Conservation (phyloP, 768 basidiomycete species). For the Butyriboletus loyo region DNA sequence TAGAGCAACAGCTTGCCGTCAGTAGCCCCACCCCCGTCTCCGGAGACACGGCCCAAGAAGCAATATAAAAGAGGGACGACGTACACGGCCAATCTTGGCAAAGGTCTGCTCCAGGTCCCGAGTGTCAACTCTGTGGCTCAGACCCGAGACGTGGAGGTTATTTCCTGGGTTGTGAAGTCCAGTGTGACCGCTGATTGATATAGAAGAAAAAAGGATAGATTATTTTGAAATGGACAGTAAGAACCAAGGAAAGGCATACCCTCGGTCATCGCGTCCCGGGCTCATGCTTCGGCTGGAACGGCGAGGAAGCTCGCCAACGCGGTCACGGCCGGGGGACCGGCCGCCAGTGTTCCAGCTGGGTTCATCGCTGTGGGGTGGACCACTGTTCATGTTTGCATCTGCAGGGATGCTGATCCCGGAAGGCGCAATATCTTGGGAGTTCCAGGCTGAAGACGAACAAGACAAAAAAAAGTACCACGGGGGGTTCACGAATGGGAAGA, state of each 20-base stretch:
- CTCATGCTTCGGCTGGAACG: conserved; percentile 80
- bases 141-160: conserved; percentile 61
- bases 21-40: neutral
- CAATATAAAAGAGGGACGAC: conserved; percentile 22
- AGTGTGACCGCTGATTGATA: conserved; percentile 16
- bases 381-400: conserved; percentile 45
- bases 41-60: neutral
- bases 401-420: conserved; percentile 73
- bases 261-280: conserved; percentile 57
- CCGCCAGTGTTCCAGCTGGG: conserved; percentile 48
- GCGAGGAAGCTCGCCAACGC: conserved; percentile 50
- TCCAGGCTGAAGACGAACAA: conserved; percentile 62
- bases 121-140: conserved; percentile 65
- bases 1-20: conserved; percentile 7
- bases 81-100: conserved; percentile 80
- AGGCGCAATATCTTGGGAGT: conserved; percentile 78
- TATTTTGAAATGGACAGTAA: neutral
- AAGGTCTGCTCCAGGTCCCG: conserved; percentile 88
- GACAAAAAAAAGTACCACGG: conserved; percentile 4
- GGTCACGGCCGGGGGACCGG: conserved; percentile 41
- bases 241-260: conserved; percentile 40
- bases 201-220: neutral
- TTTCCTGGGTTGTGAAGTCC: conserved; percentile 57
- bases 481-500: conserved; percentile 30
- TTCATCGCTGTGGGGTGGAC: conserved; percentile 49